Percentiles rank a stretch among this genome's conserved stretches.
Evolutionary conservation across 306 rosid species (phyloP).

Genomic region (Vicia sativa): DNA sequence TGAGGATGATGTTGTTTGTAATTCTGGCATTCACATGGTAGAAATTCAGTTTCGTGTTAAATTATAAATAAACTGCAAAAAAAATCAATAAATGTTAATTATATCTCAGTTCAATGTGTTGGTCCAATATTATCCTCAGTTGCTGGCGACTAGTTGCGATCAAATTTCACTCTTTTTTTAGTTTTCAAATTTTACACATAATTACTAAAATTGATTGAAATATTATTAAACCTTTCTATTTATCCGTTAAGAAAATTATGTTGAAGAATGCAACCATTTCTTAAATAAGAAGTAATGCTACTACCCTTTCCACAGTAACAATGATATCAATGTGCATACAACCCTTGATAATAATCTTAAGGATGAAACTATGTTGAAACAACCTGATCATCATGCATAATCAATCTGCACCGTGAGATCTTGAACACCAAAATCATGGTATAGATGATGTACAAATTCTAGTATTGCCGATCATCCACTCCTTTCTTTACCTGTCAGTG

Average conservation of each 20-base stretch:
- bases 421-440: conserved; percentile 88
- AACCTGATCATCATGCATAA: conserved; percentile 50
- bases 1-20: too few relatives aligned
- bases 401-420: conserved; percentile 84
- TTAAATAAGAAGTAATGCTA: conserved; percentile 18
- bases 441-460: conserved; percentile 78
- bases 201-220: background rate
- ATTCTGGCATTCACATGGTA: too few relatives aligned
- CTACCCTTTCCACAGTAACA: conserved; percentile 6
- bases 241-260: background rate
- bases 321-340: conserved; percentile 28
- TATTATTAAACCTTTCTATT: background rate
- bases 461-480: conserved; percentile 62
- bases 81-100: too few relatives aligned
- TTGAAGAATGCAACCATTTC: conserved; percentile 18
- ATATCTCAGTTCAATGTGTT: background rate
- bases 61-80: background rate
- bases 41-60: background rate
- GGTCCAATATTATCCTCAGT: background rate
- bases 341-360: conserved; percentile 5
- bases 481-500: conserved; percentile 74
- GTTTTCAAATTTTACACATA: background rate
- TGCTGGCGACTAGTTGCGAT: background rate
- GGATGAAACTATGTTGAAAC: conserved; percentile 25
- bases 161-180: background rate